Evolutionary conservation across 2,329 filamentous ascomycete genomes (phyloP), one percentile per base, ranked within the genome.

Genomic region (Coleophoma eucalyptorum): DNA sequence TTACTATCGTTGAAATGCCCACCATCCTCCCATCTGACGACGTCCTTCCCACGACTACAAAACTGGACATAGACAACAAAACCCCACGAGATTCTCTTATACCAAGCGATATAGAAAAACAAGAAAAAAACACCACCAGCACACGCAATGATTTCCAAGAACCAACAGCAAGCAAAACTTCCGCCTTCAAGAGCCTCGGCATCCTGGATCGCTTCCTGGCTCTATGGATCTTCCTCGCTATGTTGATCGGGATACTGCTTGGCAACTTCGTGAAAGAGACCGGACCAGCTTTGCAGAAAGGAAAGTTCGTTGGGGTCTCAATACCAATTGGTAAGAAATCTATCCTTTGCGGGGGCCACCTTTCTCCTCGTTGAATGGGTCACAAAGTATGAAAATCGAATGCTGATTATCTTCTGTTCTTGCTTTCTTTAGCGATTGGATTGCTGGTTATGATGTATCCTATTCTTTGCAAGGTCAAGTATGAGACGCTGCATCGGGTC

Each of bases 391-490:
- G 35, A 38, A 18, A 18, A 38, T 8, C 15, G 7, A 6, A 18
- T 41, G 16, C 10, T n/a, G n/a, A 18, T 11, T n/a, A 44, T 34
- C n/a, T 44, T 18, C 11, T 8, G n/a, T 21, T 21, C 21, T 32
- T 15, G 20, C n/a, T 41, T 16, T 16, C 8, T 47, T 50, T 53
- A 89, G 89, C 90, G 0, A 72, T 95, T 44, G 90, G 90, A 0
- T 71, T 96, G 1, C 76, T 96, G 1, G 84, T 95, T 40, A 96
- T 96, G 90, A 96, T 96, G 89, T 96, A 94, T 63, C 91, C 90
- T 0, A 95, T 96, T 53, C 73, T 96, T 0, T 95, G 89, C 77
- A 94, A 94, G 67, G 87, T 95, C 5, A 82, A 82, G 38, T 94
- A 83, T 67, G 90, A 95, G 66, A 80, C 81, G 0, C 70, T 95